Conservation (phyloP, 1,139 yeast species). For the Pichia sp. region DNA sequence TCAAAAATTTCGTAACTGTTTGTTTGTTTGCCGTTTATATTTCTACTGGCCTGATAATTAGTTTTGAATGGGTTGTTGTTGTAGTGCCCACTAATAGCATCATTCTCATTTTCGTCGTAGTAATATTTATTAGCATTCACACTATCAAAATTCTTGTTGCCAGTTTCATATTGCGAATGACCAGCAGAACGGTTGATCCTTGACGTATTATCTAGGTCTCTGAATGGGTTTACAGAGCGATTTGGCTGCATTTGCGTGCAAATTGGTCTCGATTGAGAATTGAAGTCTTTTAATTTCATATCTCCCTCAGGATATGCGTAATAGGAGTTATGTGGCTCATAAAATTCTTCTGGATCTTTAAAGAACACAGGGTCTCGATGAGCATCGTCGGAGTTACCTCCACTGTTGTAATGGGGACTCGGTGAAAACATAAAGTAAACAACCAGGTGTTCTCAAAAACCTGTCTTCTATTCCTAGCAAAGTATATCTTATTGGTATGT, state of each 20-base stretch:
- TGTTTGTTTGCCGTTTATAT: neutral
- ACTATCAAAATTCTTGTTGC: neutral
- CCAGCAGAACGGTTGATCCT: neutral
- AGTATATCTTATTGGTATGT: neutral
- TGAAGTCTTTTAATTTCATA: neutral
- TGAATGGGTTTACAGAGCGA: neutral
- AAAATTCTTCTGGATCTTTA: constrained; percentile 22
- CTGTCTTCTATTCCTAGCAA: neutral
- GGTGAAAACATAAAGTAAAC: constrained; percentile 7
- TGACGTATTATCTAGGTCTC: neutral
- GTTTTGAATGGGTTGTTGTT: neutral
- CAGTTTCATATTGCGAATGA: neutral
- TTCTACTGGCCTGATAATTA: neutral
- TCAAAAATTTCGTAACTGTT: neutral
- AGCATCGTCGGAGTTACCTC: neutral
- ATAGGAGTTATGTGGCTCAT: neutral
- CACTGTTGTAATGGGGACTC: constrained; percentile 3
- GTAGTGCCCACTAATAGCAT: neutral
- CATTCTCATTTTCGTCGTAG: neutral
- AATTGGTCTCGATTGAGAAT: neutral
- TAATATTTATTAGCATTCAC: neutral
- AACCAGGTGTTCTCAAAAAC: neutral
- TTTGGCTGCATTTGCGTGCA: neutral
- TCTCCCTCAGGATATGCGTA: neutral
- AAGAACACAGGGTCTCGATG: constrained; percentile 17